Evolutionary conservation across 257 asterid genomes (phyloP).

Genomic region (Ehretia macrophylla): DNA sequence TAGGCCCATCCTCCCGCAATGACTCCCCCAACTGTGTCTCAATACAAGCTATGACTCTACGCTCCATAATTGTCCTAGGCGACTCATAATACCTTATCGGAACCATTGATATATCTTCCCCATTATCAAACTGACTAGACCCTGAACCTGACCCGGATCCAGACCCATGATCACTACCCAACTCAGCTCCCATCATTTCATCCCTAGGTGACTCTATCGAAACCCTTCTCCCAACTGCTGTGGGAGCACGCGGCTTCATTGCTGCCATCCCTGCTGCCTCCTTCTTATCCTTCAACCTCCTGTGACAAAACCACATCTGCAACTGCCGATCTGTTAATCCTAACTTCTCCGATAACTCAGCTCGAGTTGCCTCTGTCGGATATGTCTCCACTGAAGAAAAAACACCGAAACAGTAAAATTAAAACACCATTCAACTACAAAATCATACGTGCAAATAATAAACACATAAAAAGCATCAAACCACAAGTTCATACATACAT

Average conservation of each 20-base stretch:
- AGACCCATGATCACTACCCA: constrained; percentile 51
- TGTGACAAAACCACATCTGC: constrained; percentile 99
- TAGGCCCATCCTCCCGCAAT: constrained; percentile 77
- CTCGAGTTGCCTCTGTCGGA: constrained; percentile 89
- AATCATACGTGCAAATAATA: not conserved
- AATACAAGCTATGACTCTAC: constrained; percentile 75
- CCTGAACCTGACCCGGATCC: constrained; percentile 70
- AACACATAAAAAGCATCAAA: not conserved
- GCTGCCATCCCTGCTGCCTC: constrained; percentile 60
- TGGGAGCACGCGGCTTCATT: constrained; percentile 49
- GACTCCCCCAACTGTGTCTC: constrained; percentile 96
- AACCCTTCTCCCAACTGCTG: constrained; percentile 42
- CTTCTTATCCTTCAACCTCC: constrained; percentile 95
- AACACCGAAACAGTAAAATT: constrained; percentile 8
- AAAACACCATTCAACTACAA: not conserved
- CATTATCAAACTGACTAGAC: constrained; percentile 73
- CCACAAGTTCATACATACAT: no score
- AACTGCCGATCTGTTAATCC: constrained; percentile 84
- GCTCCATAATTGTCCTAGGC: constrained; percentile 63
- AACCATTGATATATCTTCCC: constrained; percentile 47
- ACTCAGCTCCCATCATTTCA: constrained; percentile 44
- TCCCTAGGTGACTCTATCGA: constrained; percentile 49
- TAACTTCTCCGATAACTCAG: constrained; percentile 68
- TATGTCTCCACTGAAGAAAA: constrained; percentile 74
- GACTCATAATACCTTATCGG: constrained; percentile 61